These are phyloP conservation scores for Straminergon stramineum DNA, from an alignment of 225 moss, liverwort and hornwort genomes.

Conservation along the genomic window DNA sequence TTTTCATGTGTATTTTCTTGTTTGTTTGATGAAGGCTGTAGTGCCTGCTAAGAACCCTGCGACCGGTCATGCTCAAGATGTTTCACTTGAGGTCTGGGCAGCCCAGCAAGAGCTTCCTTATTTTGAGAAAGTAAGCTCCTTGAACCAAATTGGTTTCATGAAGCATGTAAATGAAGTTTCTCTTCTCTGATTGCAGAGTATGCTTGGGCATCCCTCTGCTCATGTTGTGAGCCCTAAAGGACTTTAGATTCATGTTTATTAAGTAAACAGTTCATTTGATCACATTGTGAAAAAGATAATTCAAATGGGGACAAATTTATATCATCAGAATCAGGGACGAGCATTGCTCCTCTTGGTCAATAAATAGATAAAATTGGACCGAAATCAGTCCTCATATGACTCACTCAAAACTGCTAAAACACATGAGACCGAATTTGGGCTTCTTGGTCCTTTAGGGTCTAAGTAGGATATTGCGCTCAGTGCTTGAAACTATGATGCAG, in stretches of 20 bases:
- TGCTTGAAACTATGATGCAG: conserved; percentile 15
- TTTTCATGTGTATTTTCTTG: not conserved
- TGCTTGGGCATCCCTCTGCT: not conserved
- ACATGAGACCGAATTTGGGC: not conserved
- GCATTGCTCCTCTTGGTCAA: not conserved
- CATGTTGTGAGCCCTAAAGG: not conserved
- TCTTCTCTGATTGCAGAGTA: not conserved
- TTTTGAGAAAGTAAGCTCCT: conserved; percentile 39
- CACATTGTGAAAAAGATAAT: not conserved
- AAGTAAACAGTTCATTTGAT: not conserved
- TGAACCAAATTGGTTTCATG: not conserved
- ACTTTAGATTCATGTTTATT: not conserved
- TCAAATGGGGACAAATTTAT: not conserved
- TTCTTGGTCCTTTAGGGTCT: not conserved
- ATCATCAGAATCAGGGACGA: not conserved
- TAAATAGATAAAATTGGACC: not conserved
- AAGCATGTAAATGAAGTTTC: not conserved
- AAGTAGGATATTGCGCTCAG: not conserved
- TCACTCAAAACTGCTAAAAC: not conserved
- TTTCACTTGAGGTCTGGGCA: conserved; percentile 50
- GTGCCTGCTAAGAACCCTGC: conserved; percentile 26
- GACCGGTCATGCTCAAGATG: conserved; percentile 33
- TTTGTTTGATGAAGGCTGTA: conserved; percentile 29
- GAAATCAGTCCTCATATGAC: not conserved
- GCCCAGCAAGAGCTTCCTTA: conserved; percentile 48